These are phyloP conservation scores for Pulveroboletus sp. DNA, from an alignment of 1,284 basidiomycete genomes.

Conservation along the genomic window DNA sequence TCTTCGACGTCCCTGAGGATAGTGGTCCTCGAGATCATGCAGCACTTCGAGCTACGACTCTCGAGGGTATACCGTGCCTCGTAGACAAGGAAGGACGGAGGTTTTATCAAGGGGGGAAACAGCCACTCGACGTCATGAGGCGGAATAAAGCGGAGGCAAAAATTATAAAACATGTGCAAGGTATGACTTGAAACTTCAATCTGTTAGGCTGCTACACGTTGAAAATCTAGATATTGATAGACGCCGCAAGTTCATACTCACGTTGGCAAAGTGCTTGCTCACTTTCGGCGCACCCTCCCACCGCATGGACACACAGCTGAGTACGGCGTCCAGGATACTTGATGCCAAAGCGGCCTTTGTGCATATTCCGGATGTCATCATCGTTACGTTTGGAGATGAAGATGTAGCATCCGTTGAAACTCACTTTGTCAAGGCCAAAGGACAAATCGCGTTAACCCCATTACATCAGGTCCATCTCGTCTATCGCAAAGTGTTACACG, in stretches of 20 bases:
- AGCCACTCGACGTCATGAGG: conserved; percentile 27
- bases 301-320: conserved; percentile 80
- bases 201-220: conserved; percentile 1
- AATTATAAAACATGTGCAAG: conserved; percentile 40
- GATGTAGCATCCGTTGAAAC: conserved; percentile 63
- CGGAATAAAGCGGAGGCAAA: conserved; percentile 18
- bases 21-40: conserved; percentile 19
- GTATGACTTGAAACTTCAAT: conserved; percentile 18
- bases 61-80: conserved; percentile 2
- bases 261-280: conserved; percentile 79
- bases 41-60: conserved; percentile 10
- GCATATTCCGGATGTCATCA: conserved; percentile 77
- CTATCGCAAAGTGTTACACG: conserved; percentile 78
- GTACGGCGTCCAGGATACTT: conserved; percentile 53
- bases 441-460: conserved; percentile 71
- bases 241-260: conserved; percentile 76
- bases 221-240: conserved; percentile 57
- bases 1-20: conserved; percentile 26
- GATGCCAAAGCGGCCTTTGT: conserved; percentile 72
- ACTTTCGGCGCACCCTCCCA: conserved; percentile 86
- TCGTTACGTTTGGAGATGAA: conserved; percentile 73
- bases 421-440: conserved; percentile 75
- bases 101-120: conserved; percentile 35
- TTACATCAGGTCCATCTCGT: conserved; percentile 73
- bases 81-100: conserved; percentile 25